Evolutionary conservation across 257 asterid genomes (phyloP).

Genomic region (Nicotiana undulata): DNA sequence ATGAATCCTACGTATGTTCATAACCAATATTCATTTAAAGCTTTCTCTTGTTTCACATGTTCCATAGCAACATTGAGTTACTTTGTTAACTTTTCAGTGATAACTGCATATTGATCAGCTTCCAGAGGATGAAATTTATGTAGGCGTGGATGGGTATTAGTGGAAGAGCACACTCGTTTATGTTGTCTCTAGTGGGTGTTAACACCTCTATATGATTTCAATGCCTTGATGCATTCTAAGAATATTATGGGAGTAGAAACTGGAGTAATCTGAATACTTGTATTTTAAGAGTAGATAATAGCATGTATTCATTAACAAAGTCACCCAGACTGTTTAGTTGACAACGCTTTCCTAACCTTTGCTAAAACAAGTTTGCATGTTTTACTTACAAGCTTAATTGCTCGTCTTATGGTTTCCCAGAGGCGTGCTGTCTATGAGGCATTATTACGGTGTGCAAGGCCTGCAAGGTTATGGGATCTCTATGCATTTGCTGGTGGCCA

Average conservation of each 20-base stretch:
- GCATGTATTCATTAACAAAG: neutral
- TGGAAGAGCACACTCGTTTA: neutral
- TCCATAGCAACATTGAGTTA: neutral
- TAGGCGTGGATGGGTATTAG: neutral
- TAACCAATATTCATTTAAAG: neutral
- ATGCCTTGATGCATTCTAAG: neutral
- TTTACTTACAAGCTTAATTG: neutral
- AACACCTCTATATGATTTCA: neutral
- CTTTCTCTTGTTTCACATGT: neutral
- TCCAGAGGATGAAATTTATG: neutral
- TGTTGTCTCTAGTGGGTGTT: neutral
- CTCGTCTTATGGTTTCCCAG: conserved; percentile 36
- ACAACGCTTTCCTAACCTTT: neutral
- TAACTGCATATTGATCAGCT: neutral
- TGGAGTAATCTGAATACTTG: neutral
- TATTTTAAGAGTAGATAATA: neutral
- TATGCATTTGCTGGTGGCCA: conserved; percentile 71
- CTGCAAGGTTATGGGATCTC: conserved; percentile 80
- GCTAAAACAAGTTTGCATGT: neutral
- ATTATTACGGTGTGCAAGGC: conserved; percentile 63
- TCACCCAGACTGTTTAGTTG: neutral
- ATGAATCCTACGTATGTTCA: neutral
- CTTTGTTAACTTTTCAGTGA: neutral
- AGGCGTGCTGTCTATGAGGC: conserved; percentile 88
- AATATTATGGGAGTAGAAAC: neutral